Evolutionary conservation across 1,284 basidiomycete species (phyloP).

Genomic region (Wallemia ichthyophaga): DNA sequence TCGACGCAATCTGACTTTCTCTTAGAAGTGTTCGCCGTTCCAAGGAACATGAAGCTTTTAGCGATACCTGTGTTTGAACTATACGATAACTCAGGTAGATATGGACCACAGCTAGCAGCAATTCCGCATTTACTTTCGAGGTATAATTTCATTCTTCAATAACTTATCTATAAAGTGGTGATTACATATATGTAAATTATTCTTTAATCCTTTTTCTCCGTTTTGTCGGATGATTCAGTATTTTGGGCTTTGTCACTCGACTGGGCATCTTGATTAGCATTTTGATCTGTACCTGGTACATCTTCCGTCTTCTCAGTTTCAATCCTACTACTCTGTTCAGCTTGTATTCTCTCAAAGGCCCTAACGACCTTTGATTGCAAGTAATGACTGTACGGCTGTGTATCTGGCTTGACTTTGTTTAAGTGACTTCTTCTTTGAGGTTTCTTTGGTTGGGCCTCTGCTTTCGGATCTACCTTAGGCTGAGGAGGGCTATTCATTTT

Average conservation of each 20-base stretch:
- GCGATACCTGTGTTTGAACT: constrained; percentile 86
- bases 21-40: constrained; percentile 73
- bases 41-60: constrained; percentile 93
- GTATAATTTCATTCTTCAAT: constrained; percentile 28
- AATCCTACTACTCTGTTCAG: constrained; percentile 28
- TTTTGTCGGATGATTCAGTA: not conserved
- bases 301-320: constrained; percentile 8
- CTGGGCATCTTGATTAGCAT: not conserved
- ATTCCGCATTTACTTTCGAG: constrained; percentile 60
- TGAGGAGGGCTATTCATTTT: constrained; percentile 45
- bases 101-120: constrained; percentile 74
- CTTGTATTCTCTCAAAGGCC: constrained; percentile 75
- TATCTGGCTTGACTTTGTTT: constrained; percentile 9
- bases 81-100: constrained; percentile 77
- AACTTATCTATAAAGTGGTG: constrained; percentile 1
- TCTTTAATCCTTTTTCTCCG: not conserved
- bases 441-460: constrained; percentile 15
- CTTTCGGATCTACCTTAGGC: constrained; percentile 19
- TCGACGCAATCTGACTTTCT: not conserved
- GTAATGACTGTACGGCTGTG: constrained; percentile 48
- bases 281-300: not conserved
- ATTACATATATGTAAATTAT: not conserved
- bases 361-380: constrained; percentile 87
- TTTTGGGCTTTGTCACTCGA: not conserved
- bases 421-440: constrained; percentile 8